Percentiles rank a stretch among this genome's conserved stretches.
These are phyloP conservation scores for Thymus mandschuricus DNA, from an alignment of 257 asterid genomes.

Conservation along the genomic window DNA sequence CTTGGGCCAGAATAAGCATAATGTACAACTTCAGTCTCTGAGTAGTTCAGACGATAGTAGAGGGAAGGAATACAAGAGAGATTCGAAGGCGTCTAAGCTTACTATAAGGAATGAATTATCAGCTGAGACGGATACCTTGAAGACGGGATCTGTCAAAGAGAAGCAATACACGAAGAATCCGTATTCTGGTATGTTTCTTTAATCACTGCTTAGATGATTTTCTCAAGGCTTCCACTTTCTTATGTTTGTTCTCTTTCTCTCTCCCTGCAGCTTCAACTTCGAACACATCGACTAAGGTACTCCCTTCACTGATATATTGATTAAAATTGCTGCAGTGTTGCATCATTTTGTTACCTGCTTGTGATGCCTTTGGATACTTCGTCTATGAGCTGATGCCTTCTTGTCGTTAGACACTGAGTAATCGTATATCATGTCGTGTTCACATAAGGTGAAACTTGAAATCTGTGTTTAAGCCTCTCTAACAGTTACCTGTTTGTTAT, in stretches of 20 bases:
- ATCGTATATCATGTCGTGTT: not conserved
- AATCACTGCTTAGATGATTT: not conserved
- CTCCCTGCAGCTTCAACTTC: conserved; percentile 51
- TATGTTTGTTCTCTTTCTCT: conserved; percentile 34
- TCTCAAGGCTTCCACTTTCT: conserved; percentile 10
- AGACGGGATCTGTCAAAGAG: conserved; percentile 43
- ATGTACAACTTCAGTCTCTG: conserved; percentile 38
- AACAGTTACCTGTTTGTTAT: conserved; percentile 6
- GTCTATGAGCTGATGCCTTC: no score
- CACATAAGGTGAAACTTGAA: no score
- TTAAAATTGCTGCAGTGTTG: conserved; percentile 1
- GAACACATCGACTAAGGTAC: conserved; percentile 57
- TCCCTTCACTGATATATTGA: not conserved
- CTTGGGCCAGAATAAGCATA: conserved; percentile 34
- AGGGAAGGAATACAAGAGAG: conserved; percentile 35
- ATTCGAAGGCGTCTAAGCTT: conserved; percentile 32
- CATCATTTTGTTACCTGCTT: not conserved
- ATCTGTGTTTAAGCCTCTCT: not conserved
- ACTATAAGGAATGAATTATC: conserved; percentile 52
- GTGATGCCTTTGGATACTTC: no score
- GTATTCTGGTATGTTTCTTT: conserved; percentile 39
- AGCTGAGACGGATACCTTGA: conserved; percentile 60
- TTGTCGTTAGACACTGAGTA: no score
- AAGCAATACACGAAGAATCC: conserved; percentile 28
- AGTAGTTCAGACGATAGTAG: conserved; percentile 41